Conservation (phyloP, 2,329 filamentous ascomycete species). For the Trichoderma breve region DNA sequence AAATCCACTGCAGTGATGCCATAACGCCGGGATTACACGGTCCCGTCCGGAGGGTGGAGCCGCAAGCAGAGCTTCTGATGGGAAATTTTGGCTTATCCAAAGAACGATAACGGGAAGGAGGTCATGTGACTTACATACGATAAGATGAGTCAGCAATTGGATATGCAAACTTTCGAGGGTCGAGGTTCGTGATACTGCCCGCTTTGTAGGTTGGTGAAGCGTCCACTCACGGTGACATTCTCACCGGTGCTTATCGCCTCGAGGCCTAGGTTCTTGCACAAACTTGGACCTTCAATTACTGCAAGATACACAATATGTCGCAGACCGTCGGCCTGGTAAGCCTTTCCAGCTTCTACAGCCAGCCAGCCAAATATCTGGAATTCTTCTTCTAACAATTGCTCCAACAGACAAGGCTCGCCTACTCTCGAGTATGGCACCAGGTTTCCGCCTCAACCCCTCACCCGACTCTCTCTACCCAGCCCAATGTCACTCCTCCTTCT, state of each 20-base stretch:
- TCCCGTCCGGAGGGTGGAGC: conserved; percentile 14
- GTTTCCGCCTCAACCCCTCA: conserved; percentile 69
- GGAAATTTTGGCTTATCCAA: neutral
- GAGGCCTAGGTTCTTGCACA: neutral
- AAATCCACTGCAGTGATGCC: conserved; percentile 20
- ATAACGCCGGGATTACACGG: conserved; percentile 17
- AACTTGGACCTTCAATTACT: neutral
- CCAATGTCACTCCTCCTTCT: conserved; percentile 64
- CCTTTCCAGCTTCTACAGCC: neutral
- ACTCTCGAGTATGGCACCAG: conserved; percentile 93
- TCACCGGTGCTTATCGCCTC: neutral
- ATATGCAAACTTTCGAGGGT: conserved; percentile 17
- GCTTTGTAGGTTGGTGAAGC: neutral
- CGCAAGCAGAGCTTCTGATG: neutral
- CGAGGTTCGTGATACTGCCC: conserved; percentile 2
- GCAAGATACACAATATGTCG: conserved; percentile 5
- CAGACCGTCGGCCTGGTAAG: conserved; percentile 20
- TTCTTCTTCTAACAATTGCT: neutral
- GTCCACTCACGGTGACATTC: neutral
- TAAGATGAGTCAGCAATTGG: conserved; percentile 17
- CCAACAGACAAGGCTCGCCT: conserved; percentile 87
- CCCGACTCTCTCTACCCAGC: conserved; percentile 57
- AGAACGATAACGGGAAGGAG: neutral
- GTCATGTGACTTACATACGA: conserved; percentile 4
- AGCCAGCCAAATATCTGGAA: neutral